Evolutionary conservation across 2,329 filamentous ascomycete genomes (phyloP).

Genomic region (Trichoderma gracile): DNA sequence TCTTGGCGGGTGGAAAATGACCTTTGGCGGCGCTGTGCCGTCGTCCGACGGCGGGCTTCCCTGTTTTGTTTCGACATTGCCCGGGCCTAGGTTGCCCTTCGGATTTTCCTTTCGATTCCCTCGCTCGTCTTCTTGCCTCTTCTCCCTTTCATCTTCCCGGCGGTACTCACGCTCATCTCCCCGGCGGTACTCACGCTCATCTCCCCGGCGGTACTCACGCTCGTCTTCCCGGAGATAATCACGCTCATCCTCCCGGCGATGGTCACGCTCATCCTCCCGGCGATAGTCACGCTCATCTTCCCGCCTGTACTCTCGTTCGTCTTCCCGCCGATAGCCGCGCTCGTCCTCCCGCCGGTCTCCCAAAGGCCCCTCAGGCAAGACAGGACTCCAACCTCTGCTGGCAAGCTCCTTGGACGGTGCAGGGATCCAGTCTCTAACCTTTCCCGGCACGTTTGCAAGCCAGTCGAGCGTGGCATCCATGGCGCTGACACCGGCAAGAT

Average conservation of each 20-base stretch:
- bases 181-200: no score
- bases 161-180: no score
- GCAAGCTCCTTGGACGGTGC: constrained; percentile 34
- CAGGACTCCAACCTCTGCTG: constrained; percentile 42
- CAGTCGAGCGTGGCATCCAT: constrained; percentile 48
- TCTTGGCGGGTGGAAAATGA: constrained; percentile 51
- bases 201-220: no score
- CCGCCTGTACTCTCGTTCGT: no score
- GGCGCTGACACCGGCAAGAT: constrained; percentile 33
- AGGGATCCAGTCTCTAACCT: constrained; percentile 43
- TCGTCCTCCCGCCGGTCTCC: no score
- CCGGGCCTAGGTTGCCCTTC: not conserved
- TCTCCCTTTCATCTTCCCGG: no score
- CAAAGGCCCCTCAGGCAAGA: constrained; percentile 30
- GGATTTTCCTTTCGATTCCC: not conserved
- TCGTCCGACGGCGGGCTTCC: constrained; percentile 29
- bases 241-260: no score
- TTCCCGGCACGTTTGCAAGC: constrained; percentile 37
- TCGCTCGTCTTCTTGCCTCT: no score
- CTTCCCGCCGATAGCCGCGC: no score
- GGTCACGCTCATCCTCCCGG: no score
- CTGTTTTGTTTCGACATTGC: constrained; percentile 27
- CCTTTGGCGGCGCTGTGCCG: constrained; percentile 33
- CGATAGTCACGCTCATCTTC: no score
- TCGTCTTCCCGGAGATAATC: no score